Percentiles rank a stretch among this genome's conserved stretches.
Conservation (phyloP, 345 rosid genomes). For the Populus deltoides region DNA sequence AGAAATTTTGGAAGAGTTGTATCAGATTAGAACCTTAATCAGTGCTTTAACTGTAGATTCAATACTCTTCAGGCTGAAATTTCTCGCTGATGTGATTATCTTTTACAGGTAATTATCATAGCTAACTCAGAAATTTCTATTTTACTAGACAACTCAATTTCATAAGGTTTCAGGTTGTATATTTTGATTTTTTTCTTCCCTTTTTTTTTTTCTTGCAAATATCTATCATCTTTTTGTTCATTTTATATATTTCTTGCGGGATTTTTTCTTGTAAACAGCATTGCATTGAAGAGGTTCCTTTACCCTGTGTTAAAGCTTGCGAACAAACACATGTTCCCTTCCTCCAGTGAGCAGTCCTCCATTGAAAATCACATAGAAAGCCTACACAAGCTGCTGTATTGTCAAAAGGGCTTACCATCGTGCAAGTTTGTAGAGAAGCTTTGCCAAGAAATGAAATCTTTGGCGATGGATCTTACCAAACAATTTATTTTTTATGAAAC, state of each 20-base stretch:
- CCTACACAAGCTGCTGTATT: slow-evolving; percentile 45
- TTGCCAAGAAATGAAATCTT: slow-evolving; percentile 41
- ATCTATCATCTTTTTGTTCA: neutral
- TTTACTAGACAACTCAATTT: neutral
- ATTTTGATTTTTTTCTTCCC: neutral
- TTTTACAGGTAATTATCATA: slow-evolving; percentile 55
- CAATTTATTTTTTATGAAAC: slow-evolving; percentile 50
- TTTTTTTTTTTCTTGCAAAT: neutral
- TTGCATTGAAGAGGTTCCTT: slow-evolving; percentile 55
- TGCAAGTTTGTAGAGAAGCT: slow-evolving; percentile 41
- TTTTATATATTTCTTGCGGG: neutral
- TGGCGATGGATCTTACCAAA: slow-evolving; percentile 37
- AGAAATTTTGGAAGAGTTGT: slow-evolving; percentile 44
- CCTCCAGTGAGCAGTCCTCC: slow-evolving; percentile 24
- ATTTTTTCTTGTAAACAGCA: slow-evolving; percentile 38
- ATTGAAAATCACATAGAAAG: slow-evolving; percentile 35
- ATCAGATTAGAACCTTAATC: slow-evolving; percentile 36
- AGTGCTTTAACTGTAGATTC: slow-evolving; percentile 36
- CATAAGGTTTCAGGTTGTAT: neutral
- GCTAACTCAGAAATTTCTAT: neutral
- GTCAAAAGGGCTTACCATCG: slow-evolving; percentile 16
- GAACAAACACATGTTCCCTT: slow-evolving; percentile 20
- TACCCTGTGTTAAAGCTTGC: slow-evolving; percentile 44
- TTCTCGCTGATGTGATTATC: slow-evolving; percentile 60
- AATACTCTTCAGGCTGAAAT: slow-evolving; percentile 46